A percentile compares a stretch with the other conserved stretches of the same genome.
Conservation (phyloP, 148 eudicot species). For the Vaccinium vitisidaea region DNA sequence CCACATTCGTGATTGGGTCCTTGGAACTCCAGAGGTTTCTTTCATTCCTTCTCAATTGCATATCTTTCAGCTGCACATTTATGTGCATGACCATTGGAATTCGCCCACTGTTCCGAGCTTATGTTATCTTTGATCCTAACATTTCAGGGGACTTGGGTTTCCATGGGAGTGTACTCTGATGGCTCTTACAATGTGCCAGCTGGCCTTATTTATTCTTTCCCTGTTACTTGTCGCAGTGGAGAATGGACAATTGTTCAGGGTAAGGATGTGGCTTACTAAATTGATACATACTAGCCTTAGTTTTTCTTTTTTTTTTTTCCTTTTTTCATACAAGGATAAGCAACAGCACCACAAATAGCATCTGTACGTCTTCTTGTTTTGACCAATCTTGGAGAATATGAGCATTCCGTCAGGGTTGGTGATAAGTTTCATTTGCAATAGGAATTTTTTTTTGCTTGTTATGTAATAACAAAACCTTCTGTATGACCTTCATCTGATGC, state of each 20-base stretch:
- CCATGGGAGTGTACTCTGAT: conserved; percentile 98
- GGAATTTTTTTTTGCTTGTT: background rate
- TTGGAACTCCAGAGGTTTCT: conserved; percentile 96
- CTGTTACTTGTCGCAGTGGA: conserved; percentile 81
- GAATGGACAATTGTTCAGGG: conserved; percentile 95
- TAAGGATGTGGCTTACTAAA: conserved; percentile 21
- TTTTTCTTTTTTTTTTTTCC: background rate
- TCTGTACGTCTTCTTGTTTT: background rate
- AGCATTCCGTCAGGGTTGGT: background rate
- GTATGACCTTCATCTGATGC: background rate
- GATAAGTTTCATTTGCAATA: background rate
- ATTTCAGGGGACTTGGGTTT: conserved; percentile 88
- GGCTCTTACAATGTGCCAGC: conserved; percentile 94
- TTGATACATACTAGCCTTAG: background rate
- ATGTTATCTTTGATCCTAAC: background rate
- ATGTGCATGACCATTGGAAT: background rate
- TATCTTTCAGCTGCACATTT: background rate
- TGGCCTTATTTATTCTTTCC: conserved; percentile 93
- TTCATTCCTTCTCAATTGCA: background rate
- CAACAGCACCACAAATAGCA: background rate
- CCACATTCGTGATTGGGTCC: conserved; percentile 98
- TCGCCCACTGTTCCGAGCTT: background rate
- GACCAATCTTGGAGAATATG: background rate
- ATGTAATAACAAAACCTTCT: background rate
- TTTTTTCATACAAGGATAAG: background rate